Conservation (phyloP, 805 yeast genomes). For the Wickerhamiella cacticola region DNA sequence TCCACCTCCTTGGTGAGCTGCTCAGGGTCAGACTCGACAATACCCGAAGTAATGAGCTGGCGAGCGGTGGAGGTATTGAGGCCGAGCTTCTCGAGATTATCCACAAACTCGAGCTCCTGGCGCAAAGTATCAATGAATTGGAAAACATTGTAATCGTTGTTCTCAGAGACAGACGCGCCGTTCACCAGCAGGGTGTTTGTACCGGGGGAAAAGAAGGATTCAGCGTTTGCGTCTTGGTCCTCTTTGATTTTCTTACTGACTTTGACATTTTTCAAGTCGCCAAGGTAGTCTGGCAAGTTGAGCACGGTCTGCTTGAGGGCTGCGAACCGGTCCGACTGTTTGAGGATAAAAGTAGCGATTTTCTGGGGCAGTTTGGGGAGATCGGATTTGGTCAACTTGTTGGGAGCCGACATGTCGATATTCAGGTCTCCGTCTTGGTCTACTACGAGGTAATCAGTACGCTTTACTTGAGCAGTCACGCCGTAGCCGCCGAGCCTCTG, state of each 20-base stretch:
- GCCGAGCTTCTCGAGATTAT: constrained; percentile 26
- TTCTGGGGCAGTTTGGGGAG: constrained; percentile 24
- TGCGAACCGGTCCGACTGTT: constrained; percentile 28
- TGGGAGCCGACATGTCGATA: constrained; percentile 21
- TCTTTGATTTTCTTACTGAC: constrained; percentile 14
- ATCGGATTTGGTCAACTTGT: constrained; percentile 20
- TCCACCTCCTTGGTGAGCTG: not conserved
- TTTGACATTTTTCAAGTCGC: constrained; percentile 15
- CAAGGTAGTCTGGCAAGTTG: constrained; percentile 46
- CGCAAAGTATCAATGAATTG: constrained; percentile 30
- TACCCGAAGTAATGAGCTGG: constrained; percentile 17
- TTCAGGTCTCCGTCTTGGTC: constrained; percentile 29
- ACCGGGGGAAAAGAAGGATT: constrained; percentile 20
- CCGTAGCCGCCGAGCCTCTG: constrained; percentile 45
- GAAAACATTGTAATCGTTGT: constrained; percentile 29
- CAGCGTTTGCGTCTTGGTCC: constrained; percentile 22
- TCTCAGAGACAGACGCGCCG: constrained; percentile 46
- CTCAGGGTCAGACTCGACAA: constrained; percentile 10
- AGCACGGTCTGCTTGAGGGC: constrained; percentile 33
- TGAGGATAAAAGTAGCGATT: constrained; percentile 30
- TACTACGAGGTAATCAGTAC: constrained; percentile 53
- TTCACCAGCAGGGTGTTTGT: constrained; percentile 43
- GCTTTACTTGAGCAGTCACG: constrained; percentile 47
- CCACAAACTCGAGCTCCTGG: constrained; percentile 28
- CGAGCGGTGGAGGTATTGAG: constrained; percentile 29